Conservation (phyloP, 225 moss, liverwort and hornwort species). For the Neckera pumila region DNA sequence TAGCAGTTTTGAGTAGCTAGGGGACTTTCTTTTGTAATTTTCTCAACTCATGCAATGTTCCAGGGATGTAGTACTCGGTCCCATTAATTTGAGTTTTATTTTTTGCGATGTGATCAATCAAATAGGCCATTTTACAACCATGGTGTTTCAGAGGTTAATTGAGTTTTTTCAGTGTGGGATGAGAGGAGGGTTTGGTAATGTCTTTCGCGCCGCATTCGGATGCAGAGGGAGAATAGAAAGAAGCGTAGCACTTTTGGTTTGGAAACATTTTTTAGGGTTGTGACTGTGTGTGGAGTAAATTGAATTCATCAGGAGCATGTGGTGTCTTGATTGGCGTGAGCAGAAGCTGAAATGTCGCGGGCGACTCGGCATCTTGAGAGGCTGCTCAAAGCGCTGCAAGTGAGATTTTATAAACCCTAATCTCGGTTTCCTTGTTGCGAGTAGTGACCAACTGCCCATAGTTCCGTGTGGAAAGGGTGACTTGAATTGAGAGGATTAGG, state of each 20-base stretch:
- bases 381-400: constrained; percentile 19
- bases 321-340: not conserved
- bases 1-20: not conserved
- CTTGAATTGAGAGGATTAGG: too few relatives aligned
- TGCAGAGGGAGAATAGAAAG: not conserved
- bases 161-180: not conserved
- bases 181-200: not conserved
- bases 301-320: not conserved
- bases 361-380: constrained; percentile 39
- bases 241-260: not conserved
- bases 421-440: not conserved
- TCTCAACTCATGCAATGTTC: not conserved
- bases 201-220: not conserved
- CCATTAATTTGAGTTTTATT: not conserved
- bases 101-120: not conserved
- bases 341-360: constrained; percentile 8
- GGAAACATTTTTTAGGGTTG: not conserved
- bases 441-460: not conserved
- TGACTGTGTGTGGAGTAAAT: not conserved
- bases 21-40: not conserved
- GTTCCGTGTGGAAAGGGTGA: not conserved
- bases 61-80: too few relatives aligned
- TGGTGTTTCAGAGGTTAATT: not conserved
- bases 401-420: not conserved
- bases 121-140: too few relatives aligned